Base-by-base conservation (phyloP, 805 yeast genomes). In the Kregervanrija pseudodelftensis region DNA sequence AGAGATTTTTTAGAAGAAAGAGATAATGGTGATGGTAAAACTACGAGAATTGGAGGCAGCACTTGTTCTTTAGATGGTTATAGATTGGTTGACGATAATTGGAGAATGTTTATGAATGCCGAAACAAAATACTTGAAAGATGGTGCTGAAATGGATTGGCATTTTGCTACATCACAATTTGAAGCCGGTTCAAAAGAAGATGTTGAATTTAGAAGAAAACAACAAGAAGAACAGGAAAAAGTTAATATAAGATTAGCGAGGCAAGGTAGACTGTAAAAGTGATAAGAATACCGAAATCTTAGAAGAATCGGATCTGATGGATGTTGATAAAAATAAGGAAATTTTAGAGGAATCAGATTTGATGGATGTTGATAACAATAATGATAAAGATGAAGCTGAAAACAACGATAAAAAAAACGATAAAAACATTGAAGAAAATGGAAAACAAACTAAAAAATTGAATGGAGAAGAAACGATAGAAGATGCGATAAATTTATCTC, bases 111-210 rank as follows among this genome's bases (percentile, higher is more conserved):
- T 14, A 70, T 75, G 73, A 86, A 85, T 59, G 96, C 97, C 4
- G 73, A 78, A 50, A 77, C 87, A 8, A 79, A 74, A 37, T 89
- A 82, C 55, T 68, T 91, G 49, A 61, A 75, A 7, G 64, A 72
- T 7, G 98, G 98, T 8, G 93, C 90, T 56, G 96, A 89, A 61
- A 87, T 88, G 95, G 82, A 86, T 58, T 90, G 97, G 97, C 79
- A 82, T 54, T 91, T 89, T 68, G 77, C 60, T 4, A 58, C 70
- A 45, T 79, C 77, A 14, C 45, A 49, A 11, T 82, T 77, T 52
- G 96, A 87, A 65, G 95, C 96, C 5, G 96, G 96, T 10, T 85
- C 95, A 3, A 87, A 82, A 50, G 95, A 83, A 41, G 96, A 89
- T 62, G 79, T 88, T 43, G 77, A 74, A 52, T 74, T 76, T 12